phyloP scores from a whole-genome alignment of 1,139 yeast genomes.

The Pichia sp. region DNA sequence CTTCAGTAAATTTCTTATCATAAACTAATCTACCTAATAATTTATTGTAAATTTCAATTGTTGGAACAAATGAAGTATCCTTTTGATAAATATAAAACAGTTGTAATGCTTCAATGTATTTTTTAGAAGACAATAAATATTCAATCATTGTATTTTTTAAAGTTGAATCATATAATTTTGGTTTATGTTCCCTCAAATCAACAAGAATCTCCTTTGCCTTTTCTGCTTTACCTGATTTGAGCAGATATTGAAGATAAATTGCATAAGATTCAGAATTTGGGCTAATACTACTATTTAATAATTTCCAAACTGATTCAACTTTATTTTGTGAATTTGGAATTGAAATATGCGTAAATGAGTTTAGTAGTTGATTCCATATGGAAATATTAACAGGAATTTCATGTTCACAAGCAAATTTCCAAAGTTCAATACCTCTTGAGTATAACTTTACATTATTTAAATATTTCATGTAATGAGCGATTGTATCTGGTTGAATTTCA shows the following conservation, averaged over 20 bases:
- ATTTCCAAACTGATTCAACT: constrained; percentile 34
- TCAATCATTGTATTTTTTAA: constrained; percentile 24
- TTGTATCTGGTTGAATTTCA: constrained; percentile 12
- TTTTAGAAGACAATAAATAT: constrained; percentile 20
- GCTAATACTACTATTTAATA: constrained; percentile 25
- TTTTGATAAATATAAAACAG: constrained; percentile 19
- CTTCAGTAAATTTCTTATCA: constrained; percentile 30
- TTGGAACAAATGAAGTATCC: constrained; percentile 25
- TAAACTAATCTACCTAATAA: constrained; percentile 31
- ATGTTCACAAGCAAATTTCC: constrained; percentile 17
- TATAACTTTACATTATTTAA: constrained; percentile 12
- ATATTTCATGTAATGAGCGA: constrained; percentile 13
- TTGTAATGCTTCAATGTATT: constrained; percentile 20
- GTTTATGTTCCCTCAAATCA: constrained; percentile 25
- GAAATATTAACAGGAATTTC: constrained; percentile 23
- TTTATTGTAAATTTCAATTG: constrained; percentile 35
- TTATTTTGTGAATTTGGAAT: constrained; percentile 26
- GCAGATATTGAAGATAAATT: constrained; percentile 33
- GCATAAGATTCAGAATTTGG: constrained; percentile 35
- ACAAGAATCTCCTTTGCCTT: constrained; percentile 31
- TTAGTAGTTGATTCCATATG: constrained; percentile 42
- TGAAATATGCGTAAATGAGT: constrained; percentile 33
- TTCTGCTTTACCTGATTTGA: constrained; percentile 26
- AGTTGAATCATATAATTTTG: constrained; percentile 17
- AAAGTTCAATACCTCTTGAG: constrained; percentile 20